These are phyloP conservation scores for Naematelia aurantialba DNA, from an alignment of 768 basidiomycete genomes.

Conservation along the genomic window DNA sequence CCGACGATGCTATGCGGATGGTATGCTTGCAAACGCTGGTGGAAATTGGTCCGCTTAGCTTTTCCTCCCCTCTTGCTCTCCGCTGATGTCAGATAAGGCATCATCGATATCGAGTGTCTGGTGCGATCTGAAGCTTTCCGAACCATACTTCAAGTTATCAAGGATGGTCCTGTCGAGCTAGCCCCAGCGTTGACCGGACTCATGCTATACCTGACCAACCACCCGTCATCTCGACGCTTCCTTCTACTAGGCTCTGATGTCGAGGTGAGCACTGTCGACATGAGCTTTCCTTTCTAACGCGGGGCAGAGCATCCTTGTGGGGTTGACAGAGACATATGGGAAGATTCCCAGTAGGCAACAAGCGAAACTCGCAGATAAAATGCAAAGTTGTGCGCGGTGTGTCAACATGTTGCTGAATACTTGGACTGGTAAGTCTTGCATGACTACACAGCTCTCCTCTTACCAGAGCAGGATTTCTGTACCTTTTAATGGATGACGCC, in stretches of 20 bases:
- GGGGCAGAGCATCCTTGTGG: slow-evolving; percentile 73
- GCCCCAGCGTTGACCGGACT: slow-evolving; percentile 71
- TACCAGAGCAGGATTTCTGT: slow-evolving; percentile 66
- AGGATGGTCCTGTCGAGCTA: slow-evolving; percentile 82
- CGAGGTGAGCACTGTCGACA: slow-evolving; percentile 60
- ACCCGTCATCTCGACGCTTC: slow-evolving; percentile 73
- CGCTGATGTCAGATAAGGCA: slow-evolving; percentile 56
- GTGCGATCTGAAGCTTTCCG: slow-evolving; percentile 77
- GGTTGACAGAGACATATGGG: slow-evolving; percentile 88
- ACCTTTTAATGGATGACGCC: slow-evolving; percentile 86
- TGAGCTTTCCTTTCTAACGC: not conserved
- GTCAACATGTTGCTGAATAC: slow-evolving; percentile 79
- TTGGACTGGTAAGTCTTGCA: slow-evolving; percentile 81
- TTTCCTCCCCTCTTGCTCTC: not conserved
- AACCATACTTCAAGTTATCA: slow-evolving; percentile 75
- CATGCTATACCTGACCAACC: slow-evolving; percentile 79
- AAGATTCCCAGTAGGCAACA: slow-evolving; percentile 55
- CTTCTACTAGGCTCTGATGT: slow-evolving; percentile 78
- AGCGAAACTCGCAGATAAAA: slow-evolving; percentile 68
- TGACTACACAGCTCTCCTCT: slow-evolving; percentile 1
- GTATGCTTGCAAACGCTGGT: slow-evolving; percentile 81
- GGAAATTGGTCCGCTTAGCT: slow-evolving; percentile 69
- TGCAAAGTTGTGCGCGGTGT: slow-evolving; percentile 72
- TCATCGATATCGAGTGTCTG: slow-evolving; percentile 82
- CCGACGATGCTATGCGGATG: slow-evolving; percentile 79